Conservation (phyloP, 768 basidiomycete species). For the Podaxis sp. region DNA sequence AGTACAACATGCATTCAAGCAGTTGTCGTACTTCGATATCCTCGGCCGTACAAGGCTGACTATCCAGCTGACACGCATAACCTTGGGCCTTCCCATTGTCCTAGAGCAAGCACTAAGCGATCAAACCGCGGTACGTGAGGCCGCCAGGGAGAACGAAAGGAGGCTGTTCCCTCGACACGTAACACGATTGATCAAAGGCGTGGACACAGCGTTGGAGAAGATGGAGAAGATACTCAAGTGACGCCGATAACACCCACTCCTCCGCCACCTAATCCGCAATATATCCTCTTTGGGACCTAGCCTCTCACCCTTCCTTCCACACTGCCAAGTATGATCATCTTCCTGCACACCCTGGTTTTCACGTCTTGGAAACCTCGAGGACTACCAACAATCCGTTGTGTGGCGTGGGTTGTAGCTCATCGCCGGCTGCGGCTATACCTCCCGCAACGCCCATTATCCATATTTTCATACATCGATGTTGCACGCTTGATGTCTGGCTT, state of each 20-base stretch:
- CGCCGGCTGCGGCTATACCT: not conserved
- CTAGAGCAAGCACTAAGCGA: conserved; percentile 68
- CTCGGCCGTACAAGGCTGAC: conserved; percentile 73
- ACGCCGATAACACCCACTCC: not conserved
- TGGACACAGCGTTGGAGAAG: conserved; percentile 61
- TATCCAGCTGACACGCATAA: conserved; percentile 75
- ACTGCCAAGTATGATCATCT: not conserved
- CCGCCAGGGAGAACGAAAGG: conserved; percentile 16
- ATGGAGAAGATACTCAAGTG: conserved; percentile 58
- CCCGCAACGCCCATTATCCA: not conserved
- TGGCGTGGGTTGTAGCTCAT: not conserved
- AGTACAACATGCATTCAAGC: conserved; percentile 72
- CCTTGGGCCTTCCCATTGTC: conserved; percentile 69
- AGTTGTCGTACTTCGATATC: conserved; percentile 76
- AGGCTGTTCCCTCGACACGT: conserved; percentile 54
- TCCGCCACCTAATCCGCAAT: not conserved
- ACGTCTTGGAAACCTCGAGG: not conserved
- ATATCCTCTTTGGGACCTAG: not conserved
- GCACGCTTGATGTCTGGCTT: not conserved
- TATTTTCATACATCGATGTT: not conserved
- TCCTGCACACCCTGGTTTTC: not conserved
- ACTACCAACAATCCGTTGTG: not conserved
- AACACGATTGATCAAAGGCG: conserved; percentile 56
- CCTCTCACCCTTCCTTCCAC: not conserved
- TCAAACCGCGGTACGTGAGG: conserved; percentile 24